These are phyloP conservation scores for Aspergillus sergii DNA, from an alignment of 2,329 filamentous ascomycete species.

Conservation along the genomic window DNA sequence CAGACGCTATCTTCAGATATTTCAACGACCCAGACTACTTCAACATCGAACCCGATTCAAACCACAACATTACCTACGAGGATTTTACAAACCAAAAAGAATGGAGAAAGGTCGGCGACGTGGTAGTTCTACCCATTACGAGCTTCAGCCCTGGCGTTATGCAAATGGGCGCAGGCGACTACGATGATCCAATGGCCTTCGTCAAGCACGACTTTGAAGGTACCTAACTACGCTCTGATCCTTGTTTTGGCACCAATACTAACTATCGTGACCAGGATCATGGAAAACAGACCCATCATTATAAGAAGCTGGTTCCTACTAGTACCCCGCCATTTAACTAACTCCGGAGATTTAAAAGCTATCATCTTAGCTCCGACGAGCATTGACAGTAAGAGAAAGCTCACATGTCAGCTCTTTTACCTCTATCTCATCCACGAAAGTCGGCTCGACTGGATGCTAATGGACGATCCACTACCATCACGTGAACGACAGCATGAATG, in stretches of 20 bases:
- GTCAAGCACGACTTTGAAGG: conserved; percentile 97
- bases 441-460: not conserved
- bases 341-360: not conserved
- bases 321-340: not conserved
- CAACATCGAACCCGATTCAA: conserved; percentile 67
- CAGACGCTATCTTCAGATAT: conserved; percentile 86
- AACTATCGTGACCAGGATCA: conserved; percentile 29
- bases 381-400: not conserved
- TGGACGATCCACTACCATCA: not conserved
- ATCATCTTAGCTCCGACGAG: not conserved
- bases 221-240: conserved; percentile 37
- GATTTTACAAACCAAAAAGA: conserved; percentile 87
- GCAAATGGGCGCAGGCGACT: conserved; percentile 88
- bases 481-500: conserved; percentile 3
- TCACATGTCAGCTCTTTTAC: not conserved
- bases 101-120: conserved; percentile 87
- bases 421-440: not conserved
- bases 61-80: conserved; percentile 75
- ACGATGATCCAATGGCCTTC: conserved; percentile 93
- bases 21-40: conserved; percentile 92
- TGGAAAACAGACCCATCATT: conserved; percentile 43
- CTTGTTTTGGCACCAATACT: conserved; percentile 6
- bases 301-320: conserved; percentile 12
- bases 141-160: conserved; percentile 94
- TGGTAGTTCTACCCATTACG: conserved; percentile 91